Percentiles rank a stretch among this genome's conserved stretches.
These are phyloP conservation scores for Lomentospora prolificans DNA, from an alignment of 2,329 filamentous ascomycete genomes.

Conservation along the genomic window DNA sequence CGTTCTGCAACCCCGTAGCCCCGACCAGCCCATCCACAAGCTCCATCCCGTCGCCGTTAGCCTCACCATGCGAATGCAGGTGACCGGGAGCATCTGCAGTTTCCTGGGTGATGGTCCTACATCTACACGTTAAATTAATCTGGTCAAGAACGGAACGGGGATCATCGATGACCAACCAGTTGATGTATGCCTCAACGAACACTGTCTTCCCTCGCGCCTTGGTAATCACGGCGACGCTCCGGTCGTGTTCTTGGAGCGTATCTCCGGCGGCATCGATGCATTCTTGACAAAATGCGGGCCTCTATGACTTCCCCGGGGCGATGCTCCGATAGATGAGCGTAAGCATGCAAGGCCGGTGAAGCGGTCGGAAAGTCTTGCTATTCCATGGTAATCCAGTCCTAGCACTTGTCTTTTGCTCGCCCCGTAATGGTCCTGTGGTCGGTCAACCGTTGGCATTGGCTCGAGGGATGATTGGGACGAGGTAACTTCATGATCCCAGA, in stretches of 20 bases:
- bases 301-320: slow-evolving; percentile 18
- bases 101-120: slow-evolving; percentile 32
- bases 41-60: neutral
- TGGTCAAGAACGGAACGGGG: neutral
- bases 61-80: neutral
- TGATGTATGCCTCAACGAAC: slow-evolving; percentile 11
- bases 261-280: slow-evolving; percentile 31
- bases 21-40: neutral
- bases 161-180: slow-evolving; percentile 11
- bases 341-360: slow-evolving; percentile 29
- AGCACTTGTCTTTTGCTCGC: slow-evolving; percentile 5
- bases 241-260: slow-evolving; percentile 22
- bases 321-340: slow-evolving; percentile 33
- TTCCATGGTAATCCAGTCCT: slow-evolving; percentile 11
- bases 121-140: neutral
- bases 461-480: neutral
- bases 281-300: slow-evolving; percentile 27
- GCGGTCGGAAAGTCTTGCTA: slow-evolving; percentile 21
- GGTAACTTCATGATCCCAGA: slow-evolving; percentile 2
- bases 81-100: neutral
- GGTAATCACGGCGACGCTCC: slow-evolving; percentile 11
- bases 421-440: slow-evolving; percentile 2
- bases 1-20: neutral
- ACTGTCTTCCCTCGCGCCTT: slow-evolving; percentile 7
- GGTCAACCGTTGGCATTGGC: neutral